phyloP scores from a whole-genome alignment of 2,329 filamentous ascomycete species.

The Waltergamsia citrina region DNA sequence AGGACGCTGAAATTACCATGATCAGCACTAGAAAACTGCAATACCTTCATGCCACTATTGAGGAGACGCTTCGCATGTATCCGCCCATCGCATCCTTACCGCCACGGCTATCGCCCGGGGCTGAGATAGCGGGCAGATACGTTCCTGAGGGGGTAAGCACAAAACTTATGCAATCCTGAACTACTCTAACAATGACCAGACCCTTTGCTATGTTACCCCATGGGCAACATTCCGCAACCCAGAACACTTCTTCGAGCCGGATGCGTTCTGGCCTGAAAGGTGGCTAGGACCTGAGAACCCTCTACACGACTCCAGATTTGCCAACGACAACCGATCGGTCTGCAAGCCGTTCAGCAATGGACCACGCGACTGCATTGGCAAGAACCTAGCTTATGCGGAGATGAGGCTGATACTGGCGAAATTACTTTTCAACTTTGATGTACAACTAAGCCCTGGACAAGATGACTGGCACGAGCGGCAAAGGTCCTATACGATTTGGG shows the following conservation, averaged over 20 bases:
- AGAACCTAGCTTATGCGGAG: conserved; percentile 39
- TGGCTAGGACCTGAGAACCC: conserved; percentile 13
- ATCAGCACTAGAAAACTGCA: conserved; percentile 17
- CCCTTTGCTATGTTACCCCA: conserved; percentile 21
- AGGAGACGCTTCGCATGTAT: conserved; percentile 12
- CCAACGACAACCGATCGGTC: conserved; percentile 11
- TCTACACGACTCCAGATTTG: conserved; percentile 12
- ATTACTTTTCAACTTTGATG: conserved; percentile 32
- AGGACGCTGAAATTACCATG: conserved; percentile 18
- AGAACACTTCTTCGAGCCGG: conserved; percentile 19
- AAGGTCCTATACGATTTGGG: background rate
- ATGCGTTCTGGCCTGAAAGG: conserved; percentile 25
- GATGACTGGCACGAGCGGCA: background rate
- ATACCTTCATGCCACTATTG: conserved; percentile 31
- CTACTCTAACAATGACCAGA: conserved; percentile 12
- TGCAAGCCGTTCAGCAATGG: conserved; percentile 19
- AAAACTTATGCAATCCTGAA: too few relatives aligned
- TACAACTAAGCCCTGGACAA: background rate
- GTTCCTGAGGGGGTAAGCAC: too few relatives aligned
- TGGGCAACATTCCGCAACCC: conserved; percentile 22
- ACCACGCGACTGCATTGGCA: conserved; percentile 19
- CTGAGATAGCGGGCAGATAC: too few relatives aligned
- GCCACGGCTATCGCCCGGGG: too few relatives aligned
- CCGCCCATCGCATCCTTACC: too few relatives aligned
- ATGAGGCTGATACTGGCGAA: conserved; percentile 33